These are phyloP conservation scores for Blastocystis sp. DNA, from an alignment of 352 stramenopile species.

Conservation along the genomic window DNA sequence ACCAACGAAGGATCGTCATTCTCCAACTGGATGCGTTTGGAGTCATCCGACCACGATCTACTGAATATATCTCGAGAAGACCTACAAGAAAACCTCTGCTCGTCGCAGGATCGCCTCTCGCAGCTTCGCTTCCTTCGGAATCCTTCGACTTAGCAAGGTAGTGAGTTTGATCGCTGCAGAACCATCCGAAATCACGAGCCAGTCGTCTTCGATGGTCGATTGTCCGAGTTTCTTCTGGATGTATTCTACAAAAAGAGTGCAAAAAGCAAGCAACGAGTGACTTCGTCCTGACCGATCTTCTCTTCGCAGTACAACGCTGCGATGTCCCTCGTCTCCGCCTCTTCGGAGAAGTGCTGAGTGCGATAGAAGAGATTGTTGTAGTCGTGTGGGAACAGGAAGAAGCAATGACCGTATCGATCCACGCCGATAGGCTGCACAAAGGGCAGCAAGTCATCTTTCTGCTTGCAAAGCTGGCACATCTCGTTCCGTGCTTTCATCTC, in stretches of 20 bases:
- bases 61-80: neutral
- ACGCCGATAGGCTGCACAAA: neutral
- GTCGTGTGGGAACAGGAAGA: neutral
- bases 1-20: neutral
- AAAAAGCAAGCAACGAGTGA: neutral
- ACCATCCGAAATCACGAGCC: neutral
- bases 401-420: neutral
- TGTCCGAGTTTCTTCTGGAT: neutral
- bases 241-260: neutral
- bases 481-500: neutral
- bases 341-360: no score
- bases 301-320: no score
- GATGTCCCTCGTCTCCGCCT: neutral
- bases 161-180: neutral
- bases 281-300: neutral
- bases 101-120: neutral
- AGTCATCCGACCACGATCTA: neutral
- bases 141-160: neutral
- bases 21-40: neutral
- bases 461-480: neutral
- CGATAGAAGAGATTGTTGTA: neutral
- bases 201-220: neutral
- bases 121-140: neutral
- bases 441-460: neutral
- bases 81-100: neutral